Evolutionary conservation across 441 rosid species (phyloP), one percentile per base, ranked within the genome.

Genomic region (Croton laevigatus): DNA sequence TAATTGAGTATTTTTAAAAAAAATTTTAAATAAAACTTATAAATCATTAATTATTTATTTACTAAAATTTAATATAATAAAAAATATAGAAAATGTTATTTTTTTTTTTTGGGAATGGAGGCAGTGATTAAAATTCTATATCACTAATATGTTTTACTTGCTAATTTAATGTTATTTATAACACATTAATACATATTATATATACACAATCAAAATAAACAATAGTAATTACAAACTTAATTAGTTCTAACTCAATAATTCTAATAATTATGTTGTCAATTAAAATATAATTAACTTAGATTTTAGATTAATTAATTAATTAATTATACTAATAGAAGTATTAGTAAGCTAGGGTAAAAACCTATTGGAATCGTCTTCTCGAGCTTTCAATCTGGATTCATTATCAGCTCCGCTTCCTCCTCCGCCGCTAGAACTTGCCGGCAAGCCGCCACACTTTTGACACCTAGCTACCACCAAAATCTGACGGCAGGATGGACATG

Each of bases 401-500:
- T 27, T 27, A 27, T 27, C 32, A 59, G 76, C 77, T 45, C 84
- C 90, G 1, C 80, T 45, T 44, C 79, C 81, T 3, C 68, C 76
- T 11, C 61, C 78, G 62, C 53, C 66, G 73, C 75, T 71, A 46
- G 81, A 73, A 23, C 86, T 74, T 7, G 87, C 75, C 9, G 93
- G 91, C 17, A 86, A 68, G 0, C 93, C 90, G 0, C 95, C 95
- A 63, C 98, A 89, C 83, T 88, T 87, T 44, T 87, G 87, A 76
- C 97, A 88, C 71, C 91, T 69, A n/a, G 83, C 70, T 19, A 82
- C 90, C 17, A 77, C 90, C 64, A 91, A 79, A 45, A 90, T 80
- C 85, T 85, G 96, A 68, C 99, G 97, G 91, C 99, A 94, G 0
- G 96, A 92, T 51, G 99, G 99, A 58, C 99, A 94, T 7, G 99